Conservation (phyloP, 371 early-diverging fungal genomes). For the Mucor ambiguus region DNA sequence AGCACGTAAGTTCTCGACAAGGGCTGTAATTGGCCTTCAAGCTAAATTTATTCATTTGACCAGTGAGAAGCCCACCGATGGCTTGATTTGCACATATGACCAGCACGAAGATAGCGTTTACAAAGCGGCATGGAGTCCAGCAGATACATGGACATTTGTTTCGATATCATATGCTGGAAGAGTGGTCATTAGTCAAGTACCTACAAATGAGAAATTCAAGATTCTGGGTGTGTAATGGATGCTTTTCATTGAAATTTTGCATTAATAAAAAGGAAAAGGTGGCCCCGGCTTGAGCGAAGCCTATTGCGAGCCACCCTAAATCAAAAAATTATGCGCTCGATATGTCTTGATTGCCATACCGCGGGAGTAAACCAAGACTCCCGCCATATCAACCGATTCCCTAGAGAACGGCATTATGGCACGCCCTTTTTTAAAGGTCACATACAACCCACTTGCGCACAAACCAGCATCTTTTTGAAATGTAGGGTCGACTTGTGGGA, state of each 20-base stretch:
- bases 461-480: neutral
- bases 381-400: constrained; percentile 32
- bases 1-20: constrained; percentile 6
- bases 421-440: constrained; percentile 50
- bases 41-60: neutral
- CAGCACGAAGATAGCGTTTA: constrained; percentile 95
- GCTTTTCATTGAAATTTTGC: constrained; percentile 9
- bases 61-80: constrained; percentile 70
- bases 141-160: constrained; percentile 95
- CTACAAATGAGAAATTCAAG: constrained; percentile 86
- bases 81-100: constrained; percentile 80
- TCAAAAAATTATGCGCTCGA: constrained; percentile 61
- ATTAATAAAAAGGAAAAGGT: constrained; percentile 15
- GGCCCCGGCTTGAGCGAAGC: constrained; percentile 56
- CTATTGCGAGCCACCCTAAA: constrained; percentile 33
- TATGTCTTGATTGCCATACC: constrained; percentile 65
- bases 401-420: constrained; percentile 27
- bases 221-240: constrained; percentile 66
- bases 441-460: neutral
- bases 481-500: constrained; percentile 19
- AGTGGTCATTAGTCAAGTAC: constrained; percentile 87
- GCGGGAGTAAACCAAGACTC: constrained; percentile 45
- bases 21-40: neutral
- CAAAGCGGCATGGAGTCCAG: constrained; percentile 83
- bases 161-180: constrained; percentile 93